Evolutionary conservation across 2,329 filamentous ascomycete genomes (phyloP).

Genomic region (Cercospora berteroae): DNA sequence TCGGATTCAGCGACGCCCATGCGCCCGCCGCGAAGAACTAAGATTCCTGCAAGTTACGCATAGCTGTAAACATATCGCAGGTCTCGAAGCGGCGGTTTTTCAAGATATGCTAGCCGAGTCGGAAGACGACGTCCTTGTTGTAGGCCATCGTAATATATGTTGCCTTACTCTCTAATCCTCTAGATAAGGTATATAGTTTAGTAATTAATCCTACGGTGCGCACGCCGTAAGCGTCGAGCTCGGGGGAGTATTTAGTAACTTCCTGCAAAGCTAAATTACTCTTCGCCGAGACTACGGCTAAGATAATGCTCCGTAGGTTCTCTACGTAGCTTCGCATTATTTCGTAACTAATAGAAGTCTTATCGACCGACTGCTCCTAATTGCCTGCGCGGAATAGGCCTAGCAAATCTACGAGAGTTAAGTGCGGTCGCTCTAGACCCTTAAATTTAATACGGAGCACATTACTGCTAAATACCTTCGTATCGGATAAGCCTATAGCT

Average conservation of each 20-base stretch:
- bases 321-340: constrained; percentile 42
- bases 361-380: constrained; percentile 33
- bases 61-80: not conserved
- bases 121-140: not conserved
- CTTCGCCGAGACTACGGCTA: constrained; percentile 44
- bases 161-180: constrained; percentile 10
- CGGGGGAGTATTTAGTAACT: constrained; percentile 43
- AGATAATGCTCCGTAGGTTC: constrained; percentile 41
- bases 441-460: constrained; percentile 24
- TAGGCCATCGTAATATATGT: not conserved
- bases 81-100: constrained; percentile 4
- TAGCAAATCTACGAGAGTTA: constrained; percentile 32
- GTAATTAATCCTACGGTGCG: constrained; percentile 39
- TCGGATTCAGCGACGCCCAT: not conserved
- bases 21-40: not conserved
- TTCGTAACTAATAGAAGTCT: constrained; percentile 38
- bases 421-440: constrained; percentile 20
- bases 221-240: constrained; percentile 31
- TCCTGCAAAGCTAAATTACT: constrained; percentile 47
- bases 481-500: not conserved
- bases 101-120: constrained; percentile 14
- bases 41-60: not conserved
- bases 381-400: constrained; percentile 27
- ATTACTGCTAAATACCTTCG: constrained; percentile 14
- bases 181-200: constrained; percentile 35